phyloP scores from a whole-genome alignment of 495 filamentous ascomycete genomes.

The Penicillium bialowiezense region DNA sequence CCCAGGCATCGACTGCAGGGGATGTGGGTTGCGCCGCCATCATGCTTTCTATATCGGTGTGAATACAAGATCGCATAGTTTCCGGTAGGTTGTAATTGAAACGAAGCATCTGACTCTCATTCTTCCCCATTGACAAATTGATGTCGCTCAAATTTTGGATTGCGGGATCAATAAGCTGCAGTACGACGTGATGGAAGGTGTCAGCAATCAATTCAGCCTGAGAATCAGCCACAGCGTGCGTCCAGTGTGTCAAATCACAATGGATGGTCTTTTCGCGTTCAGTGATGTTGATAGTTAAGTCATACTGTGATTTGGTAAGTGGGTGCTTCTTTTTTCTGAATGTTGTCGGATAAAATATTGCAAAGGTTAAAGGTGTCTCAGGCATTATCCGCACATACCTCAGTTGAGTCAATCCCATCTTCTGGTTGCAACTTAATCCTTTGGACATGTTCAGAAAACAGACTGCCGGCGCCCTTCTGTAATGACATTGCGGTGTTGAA shows the following conservation, averaged over 20 bases:
- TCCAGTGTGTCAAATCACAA: slow-evolving; percentile 24
- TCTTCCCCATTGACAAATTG: slow-evolving; percentile 10
- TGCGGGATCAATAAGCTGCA: slow-evolving; percentile 6
- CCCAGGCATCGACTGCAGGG: slow-evolving; percentile 32
- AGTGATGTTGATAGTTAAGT: slow-evolving; percentile 51
- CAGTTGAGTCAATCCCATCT: slow-evolving; percentile 8
- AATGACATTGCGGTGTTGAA: slow-evolving; percentile 20
- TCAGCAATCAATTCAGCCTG: slow-evolving; percentile 21
- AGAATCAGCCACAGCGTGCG: slow-evolving; percentile 9
- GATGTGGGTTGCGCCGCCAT: too few species aligned
- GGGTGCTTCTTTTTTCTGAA: too few species aligned
- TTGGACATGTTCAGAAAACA: not conserved
- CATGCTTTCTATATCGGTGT: too few species aligned
- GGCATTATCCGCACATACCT: too few species aligned
- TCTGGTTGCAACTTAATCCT: not conserved
- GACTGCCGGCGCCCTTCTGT: slow-evolving; percentile 4
- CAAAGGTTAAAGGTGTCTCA: too few species aligned
- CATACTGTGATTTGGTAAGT: too few species aligned
- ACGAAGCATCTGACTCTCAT: too few species aligned
- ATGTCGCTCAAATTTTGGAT: slow-evolving; percentile 3
- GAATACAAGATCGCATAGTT: too few species aligned
- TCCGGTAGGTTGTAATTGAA: too few species aligned
- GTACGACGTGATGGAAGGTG: not conserved
- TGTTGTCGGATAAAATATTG: too few species aligned
- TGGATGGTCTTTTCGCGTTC: slow-evolving; percentile 15